phyloP scores from a whole-genome alignment of 345 rosid genomes.

The Adansonia digitata region DNA sequence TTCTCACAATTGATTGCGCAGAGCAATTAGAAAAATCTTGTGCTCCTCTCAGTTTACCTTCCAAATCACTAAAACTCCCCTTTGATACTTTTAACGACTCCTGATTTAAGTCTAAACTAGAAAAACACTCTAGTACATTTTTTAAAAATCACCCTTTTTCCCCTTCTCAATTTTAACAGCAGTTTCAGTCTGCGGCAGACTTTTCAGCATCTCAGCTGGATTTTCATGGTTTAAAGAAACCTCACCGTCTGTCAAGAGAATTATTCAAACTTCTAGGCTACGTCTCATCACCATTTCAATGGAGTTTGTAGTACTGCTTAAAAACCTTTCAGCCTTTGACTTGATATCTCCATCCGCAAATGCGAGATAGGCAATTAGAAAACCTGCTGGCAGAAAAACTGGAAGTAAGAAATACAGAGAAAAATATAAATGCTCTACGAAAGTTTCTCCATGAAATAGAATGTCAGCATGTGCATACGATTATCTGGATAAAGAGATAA shows the following conservation, averaged over 20 bases:
- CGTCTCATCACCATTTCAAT: constrained; percentile 75
- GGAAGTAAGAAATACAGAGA: background rate
- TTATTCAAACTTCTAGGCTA: constrained; percentile 78
- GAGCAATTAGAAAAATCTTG: constrained; percentile 21
- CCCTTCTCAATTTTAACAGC: constrained; percentile 31
- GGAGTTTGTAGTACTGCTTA: constrained; percentile 92
- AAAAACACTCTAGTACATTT: constrained; percentile 24
- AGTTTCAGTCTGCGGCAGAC: constrained; percentile 27
- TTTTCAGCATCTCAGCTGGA: constrained; percentile 18
- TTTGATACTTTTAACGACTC: constrained; percentile 33
- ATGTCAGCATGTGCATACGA: background rate
- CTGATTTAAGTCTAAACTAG: constrained; percentile 28
- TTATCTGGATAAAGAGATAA: background rate
- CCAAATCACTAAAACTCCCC: constrained; percentile 37
- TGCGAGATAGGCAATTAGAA: constrained; percentile 67
- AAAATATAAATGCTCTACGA: background rate
- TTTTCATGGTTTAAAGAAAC: constrained; percentile 26
- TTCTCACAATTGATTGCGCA: constrained; percentile 21
- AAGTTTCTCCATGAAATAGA: background rate
- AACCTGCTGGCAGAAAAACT: constrained; percentile 48
- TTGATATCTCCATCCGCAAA: constrained; percentile 65
- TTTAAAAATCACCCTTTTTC: constrained; percentile 25
- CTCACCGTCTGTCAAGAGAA: constrained; percentile 55
- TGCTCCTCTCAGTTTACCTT: constrained; percentile 32
- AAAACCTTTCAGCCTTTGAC: constrained; percentile 79